These are phyloP conservation scores for Talaromyces wortmannii DNA, from an alignment of 495 filamentous ascomycete genomes.

Conservation along the genomic window DNA sequence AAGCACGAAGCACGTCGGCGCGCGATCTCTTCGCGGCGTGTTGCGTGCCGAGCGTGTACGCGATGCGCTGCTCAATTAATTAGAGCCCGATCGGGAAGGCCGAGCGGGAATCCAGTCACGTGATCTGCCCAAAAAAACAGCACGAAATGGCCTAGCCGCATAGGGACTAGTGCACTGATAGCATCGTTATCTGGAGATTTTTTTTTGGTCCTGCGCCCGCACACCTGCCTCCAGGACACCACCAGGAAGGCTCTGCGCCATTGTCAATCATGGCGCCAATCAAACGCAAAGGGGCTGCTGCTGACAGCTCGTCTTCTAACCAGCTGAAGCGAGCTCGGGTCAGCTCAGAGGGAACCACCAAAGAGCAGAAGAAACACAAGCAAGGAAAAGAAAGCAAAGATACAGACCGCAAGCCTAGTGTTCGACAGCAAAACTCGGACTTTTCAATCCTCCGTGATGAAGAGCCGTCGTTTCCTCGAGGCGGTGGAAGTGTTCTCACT, in stretches of 20 bases:
- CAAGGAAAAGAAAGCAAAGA: slow-evolving; percentile 24
- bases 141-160: neutral
- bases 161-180: neutral
- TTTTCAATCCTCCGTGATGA: slow-evolving; percentile 61
- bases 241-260: neutral
- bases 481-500: slow-evolving; percentile 83
- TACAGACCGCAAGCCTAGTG: neutral
- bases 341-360: slow-evolving; percentile 21
- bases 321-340: slow-evolving; percentile 42
- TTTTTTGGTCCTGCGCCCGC: neutral
- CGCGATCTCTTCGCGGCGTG: neutral
- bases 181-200: slow-evolving; percentile 1
- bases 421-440: slow-evolving; percentile 16
- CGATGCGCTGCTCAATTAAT: neutral
- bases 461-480: slow-evolving; percentile 84
- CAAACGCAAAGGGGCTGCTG: slow-evolving; percentile 44
- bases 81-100: neutral
- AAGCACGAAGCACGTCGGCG: neutral
- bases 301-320: slow-evolving; percentile 27
- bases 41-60: neutral
- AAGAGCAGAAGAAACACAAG: slow-evolving; percentile 12
- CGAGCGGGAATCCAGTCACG: neutral
- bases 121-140: neutral
- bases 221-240: neutral
- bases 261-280: slow-evolving; percentile 38